Evolutionary conservation across 306 rosid genomes (phyloP), one percentile per base, ranked within the genome.

Genomic region (Mimosa pudica): DNA sequence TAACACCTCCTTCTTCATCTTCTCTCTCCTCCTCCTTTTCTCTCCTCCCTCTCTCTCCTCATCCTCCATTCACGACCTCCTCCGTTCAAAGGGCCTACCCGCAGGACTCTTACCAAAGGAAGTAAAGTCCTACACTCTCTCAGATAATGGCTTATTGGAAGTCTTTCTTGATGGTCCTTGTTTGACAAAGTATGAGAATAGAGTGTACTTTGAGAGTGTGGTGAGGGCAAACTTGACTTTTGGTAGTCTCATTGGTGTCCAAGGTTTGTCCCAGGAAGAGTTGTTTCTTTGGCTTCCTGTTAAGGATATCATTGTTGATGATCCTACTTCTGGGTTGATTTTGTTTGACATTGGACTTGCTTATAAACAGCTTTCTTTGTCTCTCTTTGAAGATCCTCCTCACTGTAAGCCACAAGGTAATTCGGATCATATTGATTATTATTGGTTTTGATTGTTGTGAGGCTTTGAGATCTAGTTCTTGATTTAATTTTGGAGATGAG

Each of bases 331-430:
- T 0, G 98, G 97, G 0, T 80, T 92, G 78, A 89, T 94, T 2
- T 89, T 90, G 33, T 90, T 94, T 57, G 97, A 94, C 85, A 94
- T 94, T 85, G 97, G 96, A 5, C 85, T 94, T 1, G 98, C 98
- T 65, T 81, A 94, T 71, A 92, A 94, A 46, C 94, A 94, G 67
- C 85, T 94, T 35, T 92, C 98, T 62, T 52, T 92, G 9, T 92
- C 98, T 0, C 94, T 92, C 81, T 94, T 94, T 38, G 98, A 94
- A 78, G 97, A 89, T 83, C 98, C 98, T 8, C 98, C 97, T 52
- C 80, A 73, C 38, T 94, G 97, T 79, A 92, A 84, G 7, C 94
- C 94, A 11, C 79, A 84, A 88, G 96, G 92, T 90, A 44, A 6
- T 45, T 75, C 47, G 51, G 30, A 24, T 24, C 30, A 24, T 24